Evolutionary conservation across 2,329 filamentous ascomycete genomes (phyloP).

Genomic region (Paecilomyces formosus): DNA sequence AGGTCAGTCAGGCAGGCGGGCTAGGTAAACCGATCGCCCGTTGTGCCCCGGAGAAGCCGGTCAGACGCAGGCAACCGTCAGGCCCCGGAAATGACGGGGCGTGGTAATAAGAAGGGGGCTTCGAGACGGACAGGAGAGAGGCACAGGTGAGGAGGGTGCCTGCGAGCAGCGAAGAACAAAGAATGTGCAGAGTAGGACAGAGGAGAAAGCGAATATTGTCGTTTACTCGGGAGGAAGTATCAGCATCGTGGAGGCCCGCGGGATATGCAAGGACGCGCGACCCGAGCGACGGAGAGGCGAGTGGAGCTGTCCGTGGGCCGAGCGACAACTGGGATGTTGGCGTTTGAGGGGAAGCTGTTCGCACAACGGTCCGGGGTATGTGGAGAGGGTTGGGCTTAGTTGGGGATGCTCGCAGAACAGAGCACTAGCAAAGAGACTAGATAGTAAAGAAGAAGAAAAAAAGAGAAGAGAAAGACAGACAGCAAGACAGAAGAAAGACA

Average conservation of each 20-base stretch:
- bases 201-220: no score
- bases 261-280: background rate
- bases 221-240: background rate
- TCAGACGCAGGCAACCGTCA: background rate
- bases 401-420: no score
- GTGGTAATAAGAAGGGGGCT: no score
- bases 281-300: background rate
- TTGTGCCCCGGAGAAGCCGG: background rate
- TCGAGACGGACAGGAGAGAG: background rate
- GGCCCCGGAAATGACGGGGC: background rate
- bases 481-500: background rate
- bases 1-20: no score
- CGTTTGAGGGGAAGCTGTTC: no score
- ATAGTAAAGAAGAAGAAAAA: no score
- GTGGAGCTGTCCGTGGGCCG: slow-evolving; percentile 1
- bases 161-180: background rate
- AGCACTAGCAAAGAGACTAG: no score
- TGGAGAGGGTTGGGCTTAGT: no score
- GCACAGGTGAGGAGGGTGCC: background rate
- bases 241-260: background rate
- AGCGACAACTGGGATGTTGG: slow-evolving; percentile 1
- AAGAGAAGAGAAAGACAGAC: slow-evolving; percentile 4
- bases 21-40: background rate
- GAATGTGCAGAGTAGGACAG: background rate
- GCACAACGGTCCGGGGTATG: background rate